phyloP scores from a whole-genome alignment of 2,329 filamentous ascomycete genomes.

The Calonectria honghensis region DNA sequence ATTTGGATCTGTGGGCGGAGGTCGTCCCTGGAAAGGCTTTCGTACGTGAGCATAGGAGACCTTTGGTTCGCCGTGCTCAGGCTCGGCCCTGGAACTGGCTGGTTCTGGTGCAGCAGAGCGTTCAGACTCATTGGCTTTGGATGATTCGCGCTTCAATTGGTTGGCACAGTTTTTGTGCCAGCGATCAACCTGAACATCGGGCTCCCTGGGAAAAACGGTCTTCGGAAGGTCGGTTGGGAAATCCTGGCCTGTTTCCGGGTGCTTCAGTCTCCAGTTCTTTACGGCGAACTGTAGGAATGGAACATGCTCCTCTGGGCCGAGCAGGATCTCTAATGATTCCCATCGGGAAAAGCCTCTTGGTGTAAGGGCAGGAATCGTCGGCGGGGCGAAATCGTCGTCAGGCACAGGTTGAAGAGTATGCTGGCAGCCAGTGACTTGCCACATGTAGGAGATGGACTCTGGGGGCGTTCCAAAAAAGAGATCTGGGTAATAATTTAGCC shows the following conservation, averaged over 20 bases:
- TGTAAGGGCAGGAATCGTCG: slow-evolving; percentile 88
- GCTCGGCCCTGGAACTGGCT: slow-evolving; percentile 53
- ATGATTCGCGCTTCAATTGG: slow-evolving; percentile 78
- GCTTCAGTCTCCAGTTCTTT: slow-evolving; percentile 82
- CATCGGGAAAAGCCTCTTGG: slow-evolving; percentile 91
- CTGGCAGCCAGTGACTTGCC: slow-evolving; percentile 92
- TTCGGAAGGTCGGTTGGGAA: slow-evolving; percentile 78
- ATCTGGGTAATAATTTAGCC: slow-evolving; percentile 61
- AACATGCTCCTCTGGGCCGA: slow-evolving; percentile 92
- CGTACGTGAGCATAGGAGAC: slow-evolving; percentile 62
- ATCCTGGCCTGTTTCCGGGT: slow-evolving; percentile 82
- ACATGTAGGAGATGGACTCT: slow-evolving; percentile 90
- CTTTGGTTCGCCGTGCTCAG: slow-evolving; percentile 60
- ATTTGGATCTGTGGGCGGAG: slow-evolving; percentile 57
- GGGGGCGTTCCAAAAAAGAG: slow-evolving; percentile 87
- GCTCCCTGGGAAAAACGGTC: slow-evolving; percentile 80
- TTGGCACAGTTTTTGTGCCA: slow-evolving; percentile 90
- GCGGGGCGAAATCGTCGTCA: slow-evolving; percentile 82
- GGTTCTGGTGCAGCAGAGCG: slow-evolving; percentile 1
- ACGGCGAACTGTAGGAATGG: slow-evolving; percentile 89
- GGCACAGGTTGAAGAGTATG: slow-evolving; percentile 86
- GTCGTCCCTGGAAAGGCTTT: slow-evolving; percentile 56
- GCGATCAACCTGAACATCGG: slow-evolving; percentile 86
- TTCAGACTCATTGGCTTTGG: slow-evolving; percentile 59
- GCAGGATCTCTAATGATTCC: slow-evolving; percentile 92